Percentiles rank a stretch among this genome's conserved stretches.
These are phyloP conservation scores for Penicillium sp. DNA, from an alignment of 2,329 filamentous ascomycete species.

Conservation along the genomic window DNA sequence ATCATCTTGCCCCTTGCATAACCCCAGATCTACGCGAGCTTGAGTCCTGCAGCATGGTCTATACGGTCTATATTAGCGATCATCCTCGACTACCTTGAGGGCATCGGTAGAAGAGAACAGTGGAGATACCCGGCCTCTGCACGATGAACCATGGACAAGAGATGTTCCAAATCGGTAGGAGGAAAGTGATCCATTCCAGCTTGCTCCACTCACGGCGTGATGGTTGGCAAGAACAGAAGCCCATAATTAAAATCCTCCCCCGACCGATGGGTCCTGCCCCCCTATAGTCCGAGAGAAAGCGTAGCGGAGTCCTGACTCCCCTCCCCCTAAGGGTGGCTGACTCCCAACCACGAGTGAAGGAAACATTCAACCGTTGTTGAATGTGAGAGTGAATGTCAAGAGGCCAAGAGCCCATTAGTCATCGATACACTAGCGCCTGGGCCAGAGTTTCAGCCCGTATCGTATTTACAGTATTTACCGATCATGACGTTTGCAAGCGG, in stretches of 20 bases:
- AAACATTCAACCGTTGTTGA: too few relatives aligned
- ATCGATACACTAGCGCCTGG: conserved; percentile 14
- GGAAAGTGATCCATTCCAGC: conserved; percentile 3
- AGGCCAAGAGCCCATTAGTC: conserved; percentile 14
- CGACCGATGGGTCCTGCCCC: conserved; percentile 9
- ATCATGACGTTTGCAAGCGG: conserved; percentile 30
- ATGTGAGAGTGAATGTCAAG: not conserved
- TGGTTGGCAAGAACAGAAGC: conserved; percentile 2
- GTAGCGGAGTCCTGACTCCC: too few relatives aligned
- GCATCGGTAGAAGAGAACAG: not conserved
- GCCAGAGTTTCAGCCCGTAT: conserved; percentile 16
- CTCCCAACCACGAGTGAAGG: too few relatives aligned
- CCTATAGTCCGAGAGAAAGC: too few relatives aligned
- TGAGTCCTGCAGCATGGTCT: not conserved
- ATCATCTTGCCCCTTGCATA: conserved; percentile 28
- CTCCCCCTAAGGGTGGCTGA: too few relatives aligned
- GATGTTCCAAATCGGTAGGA: conserved; percentile 1
- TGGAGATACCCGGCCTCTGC: conserved; percentile 4
- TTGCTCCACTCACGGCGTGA: conserved; percentile 12
- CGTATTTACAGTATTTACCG: conserved; percentile 10
- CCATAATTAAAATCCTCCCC: conserved; percentile 12
- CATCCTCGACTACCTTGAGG: not conserved
- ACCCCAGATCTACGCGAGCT: conserved; percentile 21
- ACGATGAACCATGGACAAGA: conserved; percentile 12
- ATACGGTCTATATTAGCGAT: not conserved